Percentiles rank a stretch among this genome's conserved stretches.
Conservation (phyloP, 2,329 filamentous ascomycete species). For the Arthroderma sp. region DNA sequence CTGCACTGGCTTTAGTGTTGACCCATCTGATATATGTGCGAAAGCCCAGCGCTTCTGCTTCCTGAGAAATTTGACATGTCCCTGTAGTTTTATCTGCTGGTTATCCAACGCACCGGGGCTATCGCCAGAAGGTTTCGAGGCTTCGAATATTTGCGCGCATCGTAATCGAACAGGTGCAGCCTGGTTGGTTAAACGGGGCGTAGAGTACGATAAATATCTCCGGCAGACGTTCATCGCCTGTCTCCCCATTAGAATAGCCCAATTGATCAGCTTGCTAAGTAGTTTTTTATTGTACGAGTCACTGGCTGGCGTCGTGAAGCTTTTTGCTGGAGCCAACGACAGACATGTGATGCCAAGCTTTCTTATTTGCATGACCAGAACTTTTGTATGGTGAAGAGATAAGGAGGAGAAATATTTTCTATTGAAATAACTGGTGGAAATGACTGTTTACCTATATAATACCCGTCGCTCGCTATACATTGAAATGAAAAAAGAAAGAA, state of each 20-base stretch:
- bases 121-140: constrained; percentile 12
- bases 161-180: constrained; percentile 17
- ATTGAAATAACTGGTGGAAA: no score
- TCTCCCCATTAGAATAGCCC: background rate
- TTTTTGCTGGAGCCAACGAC: no score
- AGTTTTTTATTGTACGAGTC: no score
- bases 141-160: constrained; percentile 27
- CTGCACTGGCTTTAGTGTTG: constrained; percentile 65
- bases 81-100: constrained; percentile 48
- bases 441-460: no score
- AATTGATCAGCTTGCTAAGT: background rate
- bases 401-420: no score
- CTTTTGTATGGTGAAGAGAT: no score
- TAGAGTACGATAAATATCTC: constrained; percentile 25
- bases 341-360: no score
- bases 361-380: no score
- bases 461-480: no score
- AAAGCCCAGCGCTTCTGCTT: constrained; percentile 78
- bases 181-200: constrained; percentile 20
- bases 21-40: constrained; percentile 76
- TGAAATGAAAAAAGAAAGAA: no score
- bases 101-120: constrained; percentile 21
- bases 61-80: constrained; percentile 71
- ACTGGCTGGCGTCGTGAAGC: no score
- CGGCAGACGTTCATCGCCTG: constrained; percentile 26